A percentile compares a stretch with the other conserved stretches of the same genome.
phyloP scores from a whole-genome alignment of 768 basidiomycete species.

The Boletus reticulatus region DNA sequence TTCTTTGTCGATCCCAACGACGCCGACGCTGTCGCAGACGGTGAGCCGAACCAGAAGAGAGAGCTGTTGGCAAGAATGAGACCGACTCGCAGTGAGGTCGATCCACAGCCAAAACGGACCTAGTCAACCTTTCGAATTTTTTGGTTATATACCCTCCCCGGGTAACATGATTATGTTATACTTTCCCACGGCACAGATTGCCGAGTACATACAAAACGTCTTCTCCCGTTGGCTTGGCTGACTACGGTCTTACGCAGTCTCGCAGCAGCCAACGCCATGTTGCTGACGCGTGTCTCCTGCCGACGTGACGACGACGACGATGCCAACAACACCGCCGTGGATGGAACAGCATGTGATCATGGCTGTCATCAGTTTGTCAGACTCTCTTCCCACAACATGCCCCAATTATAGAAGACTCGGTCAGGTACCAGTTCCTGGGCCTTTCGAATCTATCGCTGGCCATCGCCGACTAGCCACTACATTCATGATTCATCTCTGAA shows the following conservation, averaged over 20 bases:
- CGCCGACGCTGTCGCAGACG: conserved; percentile 43
- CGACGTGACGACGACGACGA: conserved; percentile 1
- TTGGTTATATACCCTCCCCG: conserved; percentile 22
- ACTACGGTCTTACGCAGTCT: conserved; percentile 7
- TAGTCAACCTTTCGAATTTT: conserved; percentile 21
- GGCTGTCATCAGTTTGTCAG: neutral
- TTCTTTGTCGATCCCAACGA: conserved; percentile 39
- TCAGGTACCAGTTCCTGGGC: conserved; percentile 15
- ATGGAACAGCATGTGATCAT: neutral
- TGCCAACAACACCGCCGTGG: neutral
- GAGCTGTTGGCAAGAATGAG: conserved; percentile 36
- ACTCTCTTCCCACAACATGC: conserved; percentile 5
- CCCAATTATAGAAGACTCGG: conserved; percentile 13
- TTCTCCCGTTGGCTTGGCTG: neutral
- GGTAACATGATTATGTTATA: conserved; percentile 22
- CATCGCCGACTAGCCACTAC: conserved; percentile 14
- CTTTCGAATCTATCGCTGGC: conserved; percentile 12
- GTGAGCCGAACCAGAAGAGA: conserved; percentile 31
- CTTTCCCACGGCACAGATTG: conserved; percentile 21
- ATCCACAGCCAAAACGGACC: conserved; percentile 41
- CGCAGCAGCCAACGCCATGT: conserved; percentile 3
- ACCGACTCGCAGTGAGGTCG: conserved; percentile 43
- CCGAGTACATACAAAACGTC: neutral
- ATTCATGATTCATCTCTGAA: neutral
- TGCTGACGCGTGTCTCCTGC: conserved; percentile 14